Percentiles rank a stretch among this genome's conserved stretches.
Evolutionary conservation across 805 yeast species (phyloP).

Genomic region (Teunomyces barrocoloradensis): DNA sequence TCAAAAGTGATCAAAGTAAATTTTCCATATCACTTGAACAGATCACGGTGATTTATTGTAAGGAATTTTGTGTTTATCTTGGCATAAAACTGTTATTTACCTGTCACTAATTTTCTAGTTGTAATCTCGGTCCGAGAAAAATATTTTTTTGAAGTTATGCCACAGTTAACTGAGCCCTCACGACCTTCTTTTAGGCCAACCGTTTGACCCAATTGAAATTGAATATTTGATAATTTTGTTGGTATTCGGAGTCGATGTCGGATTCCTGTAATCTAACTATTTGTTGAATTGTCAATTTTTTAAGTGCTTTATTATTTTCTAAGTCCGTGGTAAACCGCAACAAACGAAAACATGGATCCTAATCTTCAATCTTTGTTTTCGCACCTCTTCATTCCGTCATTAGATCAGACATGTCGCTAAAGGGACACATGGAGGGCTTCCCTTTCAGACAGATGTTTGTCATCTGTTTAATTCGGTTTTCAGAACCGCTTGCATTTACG

Average conservation of each 20-base stretch:
- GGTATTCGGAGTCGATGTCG: not conserved
- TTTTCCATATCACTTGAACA: no score
- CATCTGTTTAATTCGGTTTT: constrained; percentile 14
- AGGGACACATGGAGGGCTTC: constrained; percentile 17
- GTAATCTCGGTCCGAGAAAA: not conserved
- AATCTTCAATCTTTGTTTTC: not conserved
- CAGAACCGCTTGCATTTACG: constrained; percentile 14
- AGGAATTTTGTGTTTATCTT: not conserved
- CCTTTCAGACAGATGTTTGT: constrained; percentile 22
- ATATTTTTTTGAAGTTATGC: not conserved
- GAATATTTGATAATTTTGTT: not conserved
- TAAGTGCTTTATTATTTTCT: no score
- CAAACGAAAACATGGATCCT: not conserved
- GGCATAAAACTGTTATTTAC: not conserved
- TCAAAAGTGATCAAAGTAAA: no score
- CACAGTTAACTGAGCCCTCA: not conserved
- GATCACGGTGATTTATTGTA: no score
- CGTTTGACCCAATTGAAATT: not conserved
- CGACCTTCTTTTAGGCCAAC: not conserved
- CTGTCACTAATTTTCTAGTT: not conserved
- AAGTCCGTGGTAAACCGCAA: not conserved
- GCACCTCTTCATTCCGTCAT: not conserved
- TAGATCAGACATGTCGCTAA: constrained; percentile 1
- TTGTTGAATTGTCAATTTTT: no score
- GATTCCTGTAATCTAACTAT: not conserved